Evolutionary conservation across 805 yeast species (phyloP).

Genomic region (Ogataea zsoltii): DNA sequence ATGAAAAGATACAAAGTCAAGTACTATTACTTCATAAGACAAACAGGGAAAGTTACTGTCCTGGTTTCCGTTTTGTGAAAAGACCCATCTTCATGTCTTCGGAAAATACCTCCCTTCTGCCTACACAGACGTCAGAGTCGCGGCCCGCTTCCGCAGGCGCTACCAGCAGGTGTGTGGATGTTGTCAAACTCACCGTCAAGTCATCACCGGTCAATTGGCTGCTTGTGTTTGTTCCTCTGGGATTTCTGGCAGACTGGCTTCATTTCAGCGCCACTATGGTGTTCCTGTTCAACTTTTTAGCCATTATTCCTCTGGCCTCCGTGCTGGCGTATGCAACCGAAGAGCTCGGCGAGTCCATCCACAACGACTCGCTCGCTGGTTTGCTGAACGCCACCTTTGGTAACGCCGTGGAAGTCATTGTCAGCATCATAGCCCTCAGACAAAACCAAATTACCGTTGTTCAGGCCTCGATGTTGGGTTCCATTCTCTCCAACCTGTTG

Average conservation of each 20-base stretch:
- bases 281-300: constrained; percentile 79
- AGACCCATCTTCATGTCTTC: constrained; percentile 15
- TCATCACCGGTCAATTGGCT: constrained; percentile 68
- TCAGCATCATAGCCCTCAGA: constrained; percentile 82
- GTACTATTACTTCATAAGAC: no score
- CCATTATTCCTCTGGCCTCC: constrained; percentile 91
- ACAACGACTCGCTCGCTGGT: constrained; percentile 91
- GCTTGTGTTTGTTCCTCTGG: constrained; percentile 85
- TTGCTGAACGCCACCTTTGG: constrained; percentile 95
- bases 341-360: constrained; percentile 77
- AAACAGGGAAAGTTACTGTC: no score
- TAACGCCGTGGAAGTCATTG: constrained; percentile 95
- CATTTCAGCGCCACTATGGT: constrained; percentile 54
- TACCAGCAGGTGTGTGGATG: constrained; percentile 5
- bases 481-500: constrained; percentile 83
- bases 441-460: constrained; percentile 91
- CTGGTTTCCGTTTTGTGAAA: no score
- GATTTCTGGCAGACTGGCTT: constrained; percentile 68
- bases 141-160: neutral
- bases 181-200: constrained; percentile 19
- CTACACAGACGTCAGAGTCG: neutral
- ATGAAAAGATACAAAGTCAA: no score
- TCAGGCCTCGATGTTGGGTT: constrained; percentile 96
- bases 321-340: constrained; percentile 91
- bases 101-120: constrained; percentile 15